phyloP scores from a whole-genome alignment of 1,284 basidiomycete genomes.

The Fomitopsis schrenkii region DNA sequence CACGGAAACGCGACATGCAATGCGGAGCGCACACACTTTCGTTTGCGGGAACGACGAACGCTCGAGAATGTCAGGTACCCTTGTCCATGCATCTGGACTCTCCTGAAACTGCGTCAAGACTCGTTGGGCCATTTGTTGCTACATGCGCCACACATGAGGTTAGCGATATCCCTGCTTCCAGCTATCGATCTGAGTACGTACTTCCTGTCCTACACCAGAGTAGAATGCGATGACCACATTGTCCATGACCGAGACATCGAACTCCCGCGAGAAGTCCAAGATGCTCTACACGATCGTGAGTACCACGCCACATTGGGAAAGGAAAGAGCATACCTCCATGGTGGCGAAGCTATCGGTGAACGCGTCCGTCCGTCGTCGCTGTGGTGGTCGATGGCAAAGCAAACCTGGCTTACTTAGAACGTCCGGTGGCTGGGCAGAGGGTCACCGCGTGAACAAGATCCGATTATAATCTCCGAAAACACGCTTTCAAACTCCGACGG shows the following conservation, averaged over 20 bases:
- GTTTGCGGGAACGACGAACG: conserved; percentile 83
- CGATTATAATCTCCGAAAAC: conserved; percentile 3
- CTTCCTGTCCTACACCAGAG: conserved; percentile 28
- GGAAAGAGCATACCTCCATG: conserved; percentile 33
- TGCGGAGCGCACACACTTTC: conserved; percentile 56
- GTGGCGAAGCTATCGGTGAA: conserved; percentile 22
- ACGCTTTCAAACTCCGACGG: conserved; percentile 6
- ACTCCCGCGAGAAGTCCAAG: conserved; percentile 31
- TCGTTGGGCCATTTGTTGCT: conserved; percentile 92
- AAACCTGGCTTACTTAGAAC: conserved; percentile 17
- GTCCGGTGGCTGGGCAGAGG: conserved; percentile 37
- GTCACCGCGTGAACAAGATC: conserved; percentile 20
- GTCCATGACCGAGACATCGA: conserved; percentile 32
- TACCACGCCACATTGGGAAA: neutral
- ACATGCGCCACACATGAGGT: conserved; percentile 1
- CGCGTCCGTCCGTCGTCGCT: conserved; percentile 21
- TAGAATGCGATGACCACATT: conserved; percentile 28
- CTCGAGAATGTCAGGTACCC: conserved; percentile 94
- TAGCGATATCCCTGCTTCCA: neutral
- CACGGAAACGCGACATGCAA: neutral
- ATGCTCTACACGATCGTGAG: conserved; percentile 23
- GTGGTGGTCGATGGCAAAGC: conserved; percentile 26
- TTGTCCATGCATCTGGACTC: conserved; percentile 96
- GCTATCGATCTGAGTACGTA: conserved; percentile 10
- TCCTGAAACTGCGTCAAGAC: conserved; percentile 96